A percentile compares a stretch with the other conserved stretches of the same genome.
phyloP scores from a whole-genome alignment of 2,329 filamentous ascomycete species.

The Phaeoacremonium minimum region DNA sequence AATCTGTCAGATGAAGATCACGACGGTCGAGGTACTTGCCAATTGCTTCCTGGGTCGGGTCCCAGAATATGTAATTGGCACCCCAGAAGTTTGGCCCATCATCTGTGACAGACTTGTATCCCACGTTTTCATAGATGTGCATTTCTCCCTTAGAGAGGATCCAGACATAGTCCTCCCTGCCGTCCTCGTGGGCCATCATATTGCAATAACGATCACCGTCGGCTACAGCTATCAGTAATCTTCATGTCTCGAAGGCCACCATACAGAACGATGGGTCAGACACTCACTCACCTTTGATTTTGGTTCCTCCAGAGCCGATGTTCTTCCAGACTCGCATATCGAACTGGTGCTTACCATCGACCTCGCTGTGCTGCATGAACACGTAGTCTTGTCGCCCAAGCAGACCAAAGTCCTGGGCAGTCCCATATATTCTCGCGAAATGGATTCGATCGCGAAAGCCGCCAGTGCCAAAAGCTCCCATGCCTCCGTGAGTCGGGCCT shows the following conservation, averaged over 20 bases:
- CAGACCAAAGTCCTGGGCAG: slow-evolving; percentile 1
- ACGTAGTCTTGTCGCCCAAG: slow-evolving; percentile 1
- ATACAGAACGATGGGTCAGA: no score
- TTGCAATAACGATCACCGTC: slow-evolving; percentile 9
- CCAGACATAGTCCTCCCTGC: slow-evolving; percentile 7
- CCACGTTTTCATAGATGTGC: slow-evolving; percentile 4
- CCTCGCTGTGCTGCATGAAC: slow-evolving; percentile 1
- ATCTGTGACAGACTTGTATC: slow-evolving; percentile 1
- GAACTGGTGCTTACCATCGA: neutral
- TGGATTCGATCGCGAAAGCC: slow-evolving; percentile 1
- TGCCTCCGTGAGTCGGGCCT: slow-evolving; percentile 10
- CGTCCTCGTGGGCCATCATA: slow-evolving; percentile 5
- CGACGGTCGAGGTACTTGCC: slow-evolving; percentile 1
- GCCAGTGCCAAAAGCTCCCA: slow-evolving; percentile 1
- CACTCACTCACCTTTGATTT: neutral
- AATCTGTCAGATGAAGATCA: slow-evolving; percentile 8
- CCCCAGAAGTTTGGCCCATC: slow-evolving; percentile 5
- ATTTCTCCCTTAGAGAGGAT: slow-evolving; percentile 4
- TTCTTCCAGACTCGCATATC: neutral
- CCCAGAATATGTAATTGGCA: slow-evolving; percentile 3
- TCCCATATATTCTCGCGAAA: slow-evolving; percentile 1
- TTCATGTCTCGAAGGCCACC: neutral
- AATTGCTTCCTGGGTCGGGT: slow-evolving; percentile 1
- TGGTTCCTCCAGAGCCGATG: neutral
- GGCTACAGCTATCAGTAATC: neutral